Evolutionary conservation across 345 rosid species (phyloP).

Genomic region (Salix exigua): DNA sequence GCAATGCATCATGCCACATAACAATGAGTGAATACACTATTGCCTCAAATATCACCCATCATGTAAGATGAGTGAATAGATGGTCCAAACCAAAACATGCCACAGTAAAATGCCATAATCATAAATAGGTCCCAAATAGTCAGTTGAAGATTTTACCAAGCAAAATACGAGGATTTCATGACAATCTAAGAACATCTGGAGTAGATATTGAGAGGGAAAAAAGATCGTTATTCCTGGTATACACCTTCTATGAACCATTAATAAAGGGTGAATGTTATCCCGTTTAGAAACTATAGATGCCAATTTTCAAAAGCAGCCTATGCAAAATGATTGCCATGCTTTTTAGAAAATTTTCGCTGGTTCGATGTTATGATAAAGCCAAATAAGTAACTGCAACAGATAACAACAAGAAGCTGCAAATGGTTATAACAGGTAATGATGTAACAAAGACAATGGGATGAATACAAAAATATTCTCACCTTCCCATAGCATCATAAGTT

Average conservation of each 20-base stretch:
- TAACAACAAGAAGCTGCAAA: neutral
- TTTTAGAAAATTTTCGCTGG: neutral
- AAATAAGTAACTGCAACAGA: neutral
- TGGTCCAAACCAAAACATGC: neutral
- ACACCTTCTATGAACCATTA: neutral
- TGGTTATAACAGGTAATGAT: neutral
- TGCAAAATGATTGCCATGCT: neutral
- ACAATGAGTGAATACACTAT: neutral
- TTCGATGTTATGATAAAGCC: neutral
- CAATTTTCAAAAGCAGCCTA: neutral
- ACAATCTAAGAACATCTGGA: neutral
- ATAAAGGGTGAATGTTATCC: neutral
- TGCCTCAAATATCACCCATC: neutral
- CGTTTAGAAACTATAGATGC: neutral
- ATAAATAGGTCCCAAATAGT: neutral
- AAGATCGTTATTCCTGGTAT: neutral
- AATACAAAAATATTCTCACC: constrained; percentile 34
- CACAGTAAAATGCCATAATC: neutral
- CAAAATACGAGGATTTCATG: neutral
- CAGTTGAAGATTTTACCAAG: neutral
- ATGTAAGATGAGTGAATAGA: neutral
- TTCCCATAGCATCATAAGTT: constrained; percentile 96
- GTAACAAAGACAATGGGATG: neutral
- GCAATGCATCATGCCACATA: neutral
- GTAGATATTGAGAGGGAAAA: neutral